Base-by-base conservation (phyloP, 1,139 yeast genomes). In the Suhomyces taliae region DNA sequence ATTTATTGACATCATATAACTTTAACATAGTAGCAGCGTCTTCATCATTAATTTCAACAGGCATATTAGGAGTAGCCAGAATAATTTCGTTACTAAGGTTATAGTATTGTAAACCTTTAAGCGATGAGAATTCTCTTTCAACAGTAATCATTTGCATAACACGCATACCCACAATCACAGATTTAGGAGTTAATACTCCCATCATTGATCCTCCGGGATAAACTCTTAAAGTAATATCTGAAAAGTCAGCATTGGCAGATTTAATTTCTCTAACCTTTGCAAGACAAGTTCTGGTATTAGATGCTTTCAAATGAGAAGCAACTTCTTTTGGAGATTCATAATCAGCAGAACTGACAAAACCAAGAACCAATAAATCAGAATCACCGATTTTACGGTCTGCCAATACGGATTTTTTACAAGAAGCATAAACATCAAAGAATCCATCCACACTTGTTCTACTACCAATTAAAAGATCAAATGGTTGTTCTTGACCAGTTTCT, bases 91-190 rank as follows among this genome's bases (percentile, higher is more conserved):
- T 72, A 26, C 80, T 72, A 39, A 95, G 69, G 57, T 90, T 95
- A 61, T 90, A 93, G 61, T 85, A 90, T 47, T 80, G 85, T 44
- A 95, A 72, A 1, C 96, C 97, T 61, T 78, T 81, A 55, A 95
- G 70, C 0, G 99, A 87, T 0, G 93, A 78, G 57, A 76, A 95
- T 63, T 95, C 99, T 70, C 99, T 85, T 65, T 95, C 99, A 15
- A 90, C 80, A 0, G 99, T 91, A 0, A 88, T 79, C 90, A 93
- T 84, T 58, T 85, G 93, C 82, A 86, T 84, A 1, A 90, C 86
- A 47, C 80, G 78, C 78, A 89, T 78, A 32, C 84, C 91, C 46
- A 80, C 73, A 4, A 91, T 67, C 26, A 79, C 78, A 11, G 84
- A 69, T 46, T 86, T 79, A 0, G 95, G 88, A 1, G 85, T 76